phyloP scores from a whole-genome alignment of 768 basidiomycete species.

The Lactifluus piperatus region DNA sequence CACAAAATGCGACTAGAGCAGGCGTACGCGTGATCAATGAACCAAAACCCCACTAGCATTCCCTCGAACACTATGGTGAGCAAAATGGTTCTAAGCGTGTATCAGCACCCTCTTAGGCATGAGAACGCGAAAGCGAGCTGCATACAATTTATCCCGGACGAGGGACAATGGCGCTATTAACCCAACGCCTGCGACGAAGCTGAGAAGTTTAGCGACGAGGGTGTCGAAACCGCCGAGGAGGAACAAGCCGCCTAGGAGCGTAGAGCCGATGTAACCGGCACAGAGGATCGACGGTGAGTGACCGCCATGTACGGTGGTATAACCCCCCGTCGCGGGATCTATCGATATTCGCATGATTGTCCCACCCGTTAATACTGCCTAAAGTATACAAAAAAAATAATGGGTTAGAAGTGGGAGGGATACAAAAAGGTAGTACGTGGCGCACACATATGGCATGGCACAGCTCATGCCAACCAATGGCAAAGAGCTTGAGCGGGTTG shows the following conservation, averaged over 20 bases:
- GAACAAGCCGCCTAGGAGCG: constrained; percentile 74
- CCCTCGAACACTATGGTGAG: constrained; percentile 79
- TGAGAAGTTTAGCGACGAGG: constrained; percentile 85
- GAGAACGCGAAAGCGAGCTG: constrained; percentile 6
- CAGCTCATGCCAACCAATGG: constrained; percentile 84
- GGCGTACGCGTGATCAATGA: constrained; percentile 81
- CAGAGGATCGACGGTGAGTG: constrained; percentile 60
- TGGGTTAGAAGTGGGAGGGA: not conserved
- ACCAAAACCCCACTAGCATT: constrained; percentile 89
- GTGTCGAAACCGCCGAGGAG: constrained; percentile 82
- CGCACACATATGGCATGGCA: constrained; percentile 74
- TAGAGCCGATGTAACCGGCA: constrained; percentile 78
- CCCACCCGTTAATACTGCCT: constrained; percentile 78
- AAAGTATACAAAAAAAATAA: not conserved
- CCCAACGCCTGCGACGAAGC: constrained; percentile 83
- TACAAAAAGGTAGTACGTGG: constrained; percentile 14
- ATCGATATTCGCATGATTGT: constrained; percentile 73
- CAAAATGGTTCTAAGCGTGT: constrained; percentile 59
- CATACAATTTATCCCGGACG: constrained; percentile 85
- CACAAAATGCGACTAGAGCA: constrained; percentile 1
- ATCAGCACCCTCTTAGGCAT: not conserved
- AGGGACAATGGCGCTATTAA: constrained; percentile 78
- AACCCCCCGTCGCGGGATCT: constrained; percentile 75
- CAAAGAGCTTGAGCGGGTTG: constrained; percentile 78
- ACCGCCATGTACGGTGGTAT: constrained; percentile 71